Base-by-base conservation (phyloP, 1,284 basidiomycete species). In the Phellinidium pouzarii region DNA sequence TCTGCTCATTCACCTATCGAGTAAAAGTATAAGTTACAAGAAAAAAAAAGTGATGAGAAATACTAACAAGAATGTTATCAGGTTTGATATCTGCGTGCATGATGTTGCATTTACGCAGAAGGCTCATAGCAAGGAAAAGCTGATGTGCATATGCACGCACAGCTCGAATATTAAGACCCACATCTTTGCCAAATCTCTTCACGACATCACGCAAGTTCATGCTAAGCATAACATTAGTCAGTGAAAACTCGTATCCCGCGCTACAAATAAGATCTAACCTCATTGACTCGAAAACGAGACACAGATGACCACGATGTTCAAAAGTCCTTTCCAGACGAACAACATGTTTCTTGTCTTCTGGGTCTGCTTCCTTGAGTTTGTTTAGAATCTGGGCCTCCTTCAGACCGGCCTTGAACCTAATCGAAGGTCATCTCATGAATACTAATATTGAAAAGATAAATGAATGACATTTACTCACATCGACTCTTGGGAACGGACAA, bases 21-120 rank as follows among this genome's bases (percentile, higher is more conserved):
- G 44, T 26, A 8, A 46, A 20, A 47, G 36, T 17, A 53, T 31
- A 31, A 44, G 22, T 22, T 6, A 40, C 17, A 38, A 7, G 31
- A 52, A 34, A 52, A 53, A 36, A 1, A 40, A 31, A 49, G 48
- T 38, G 51, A 23, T 59, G 4, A 38, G 37, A 37, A 47, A 43
- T 42, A 76, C 84, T 42, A 57, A 92, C 93, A 61, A 96, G 68
- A 44, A 97, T 94, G 64, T 97, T 97, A 67, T 96, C 94, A 19
- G 94, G 94, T 69, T 97, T 97, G 66, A 99, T 91, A 66, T 99
- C 96, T 3, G 96, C 96, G 63, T 99, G 96, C 78, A 98, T 96
- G 55, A 99, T 82, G 59, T 88, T 91, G 58, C 84, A 80, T 70
- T 97, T 97, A 59, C 83, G 82, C 64, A 99, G 74, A 46, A 95